A percentile compares a stretch with the other conserved stretches of the same genome.
Conservation (phyloP, 2,329 filamentous ascomycete genomes). For the Bipolaris zeicola region DNA sequence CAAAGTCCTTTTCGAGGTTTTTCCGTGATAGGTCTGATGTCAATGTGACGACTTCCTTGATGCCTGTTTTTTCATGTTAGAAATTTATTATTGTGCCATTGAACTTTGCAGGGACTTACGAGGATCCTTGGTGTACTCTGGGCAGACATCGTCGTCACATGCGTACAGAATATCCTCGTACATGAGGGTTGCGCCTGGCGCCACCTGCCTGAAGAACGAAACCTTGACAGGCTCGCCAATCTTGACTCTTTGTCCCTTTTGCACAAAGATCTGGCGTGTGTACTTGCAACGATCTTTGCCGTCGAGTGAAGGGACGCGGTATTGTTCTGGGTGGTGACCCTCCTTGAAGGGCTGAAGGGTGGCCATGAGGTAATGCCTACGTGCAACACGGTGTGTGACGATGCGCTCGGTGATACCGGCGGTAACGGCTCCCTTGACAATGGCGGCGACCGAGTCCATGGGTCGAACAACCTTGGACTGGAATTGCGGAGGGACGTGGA, state of each 20-base stretch:
- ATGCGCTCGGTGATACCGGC: slow-evolving; percentile 97
- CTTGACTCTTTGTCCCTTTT: slow-evolving; percentile 98
- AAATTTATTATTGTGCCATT: background rate
- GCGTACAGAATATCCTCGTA: slow-evolving; percentile 98
- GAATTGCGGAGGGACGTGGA: slow-evolving; percentile 97
- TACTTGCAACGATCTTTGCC: slow-evolving; percentile 99
- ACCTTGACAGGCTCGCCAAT: slow-evolving; percentile 99
- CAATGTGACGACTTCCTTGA: slow-evolving; percentile 98
- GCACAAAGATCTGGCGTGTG: slow-evolving; percentile 96
- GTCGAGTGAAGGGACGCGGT: slow-evolving; percentile 93
- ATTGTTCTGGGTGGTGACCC: slow-evolving; percentile 96
- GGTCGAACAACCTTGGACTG: slow-evolving; percentile 97
- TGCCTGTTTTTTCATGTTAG: slow-evolving; percentile 63
- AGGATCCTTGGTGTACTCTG: slow-evolving; percentile 98
- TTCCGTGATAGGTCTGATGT: slow-evolving; percentile 96
- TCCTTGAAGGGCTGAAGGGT: slow-evolving; percentile 99
- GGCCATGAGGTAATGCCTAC: slow-evolving; percentile 98
- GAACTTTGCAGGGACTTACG: slow-evolving; percentile 67
- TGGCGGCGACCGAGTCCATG: slow-evolving; percentile 98
- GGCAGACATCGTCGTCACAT: slow-evolving; percentile 96
- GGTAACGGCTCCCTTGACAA: slow-evolving; percentile 97
- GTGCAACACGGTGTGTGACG: slow-evolving; percentile 93
- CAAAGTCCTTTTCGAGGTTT: slow-evolving; percentile 98
- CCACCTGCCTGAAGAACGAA: slow-evolving; percentile 97
- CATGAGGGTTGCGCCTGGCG: slow-evolving; percentile 96